phyloP scores from a whole-genome alignment of 2,329 filamentous ascomycete genomes.

The Beauveria bassiana region DNA sequence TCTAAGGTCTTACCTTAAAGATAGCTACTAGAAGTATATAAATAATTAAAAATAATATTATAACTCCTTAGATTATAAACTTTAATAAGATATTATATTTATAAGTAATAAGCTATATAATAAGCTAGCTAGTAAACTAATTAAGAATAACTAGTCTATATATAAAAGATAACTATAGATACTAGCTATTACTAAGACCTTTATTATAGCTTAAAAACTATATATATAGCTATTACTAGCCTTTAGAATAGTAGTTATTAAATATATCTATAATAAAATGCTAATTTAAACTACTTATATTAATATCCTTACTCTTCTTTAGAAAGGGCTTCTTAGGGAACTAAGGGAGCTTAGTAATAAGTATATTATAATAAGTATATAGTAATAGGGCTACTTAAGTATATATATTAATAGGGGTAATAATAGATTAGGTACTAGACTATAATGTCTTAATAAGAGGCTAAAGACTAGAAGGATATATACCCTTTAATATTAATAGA shows the following conservation, averaged over 20 bases:
- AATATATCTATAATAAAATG: constrained; percentile 72
- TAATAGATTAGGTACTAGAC: constrained; percentile 68
- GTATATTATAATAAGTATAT: constrained; percentile 28
- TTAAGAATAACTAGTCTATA: too few relatives aligned
- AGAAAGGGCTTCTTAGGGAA: constrained; percentile 37
- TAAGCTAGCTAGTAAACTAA: too few relatives aligned
- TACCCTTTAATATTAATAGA: constrained; percentile 56
- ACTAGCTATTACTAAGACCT: neutral
- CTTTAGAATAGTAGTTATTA: constrained; percentile 36
- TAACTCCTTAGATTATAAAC: too few relatives aligned
- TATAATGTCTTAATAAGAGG: constrained; percentile 57
- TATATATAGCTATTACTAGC: constrained; percentile 24
- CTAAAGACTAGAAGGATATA: constrained; percentile 39
- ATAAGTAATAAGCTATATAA: too few relatives aligned
- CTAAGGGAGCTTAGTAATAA: constrained; percentile 49
- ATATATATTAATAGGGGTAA: constrained; percentile 55
- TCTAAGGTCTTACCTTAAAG: too few relatives aligned
- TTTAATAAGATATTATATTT: too few relatives aligned
- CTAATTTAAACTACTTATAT: constrained; percentile 73
- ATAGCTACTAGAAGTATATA: too few relatives aligned
- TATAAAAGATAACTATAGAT: too few relatives aligned
- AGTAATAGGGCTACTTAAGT: constrained; percentile 76
- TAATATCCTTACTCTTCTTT: constrained; percentile 52
- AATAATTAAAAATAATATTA: too few relatives aligned
- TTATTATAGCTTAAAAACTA: neutral